Evolutionary conservation across 2,329 filamentous ascomycete genomes (phyloP).

Genomic region (Cladosporium halotolerans): DNA sequence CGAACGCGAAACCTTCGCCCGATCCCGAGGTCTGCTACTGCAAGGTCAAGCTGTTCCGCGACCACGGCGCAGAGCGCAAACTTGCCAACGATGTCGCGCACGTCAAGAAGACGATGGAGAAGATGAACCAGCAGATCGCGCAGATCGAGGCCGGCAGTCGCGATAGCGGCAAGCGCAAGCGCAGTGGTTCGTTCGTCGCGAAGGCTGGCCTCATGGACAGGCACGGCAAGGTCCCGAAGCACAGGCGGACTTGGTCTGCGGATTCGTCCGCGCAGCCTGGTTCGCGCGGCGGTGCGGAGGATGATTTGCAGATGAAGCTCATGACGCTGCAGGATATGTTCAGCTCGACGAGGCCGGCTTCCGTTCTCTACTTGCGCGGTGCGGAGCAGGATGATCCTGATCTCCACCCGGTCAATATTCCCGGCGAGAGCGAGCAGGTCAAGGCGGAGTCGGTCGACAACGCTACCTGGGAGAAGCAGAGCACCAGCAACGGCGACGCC

Average conservation of each 20-base stretch:
- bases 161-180: slow-evolving; percentile 56
- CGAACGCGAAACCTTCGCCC: slow-evolving; percentile 36
- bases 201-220: slow-evolving; percentile 44
- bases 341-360: slow-evolving; percentile 71
- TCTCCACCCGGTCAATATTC: slow-evolving; percentile 65
- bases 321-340: slow-evolving; percentile 82
- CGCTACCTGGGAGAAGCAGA: slow-evolving; percentile 45
- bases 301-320: slow-evolving; percentile 73
- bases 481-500: slow-evolving; percentile 51
- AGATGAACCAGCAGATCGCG: slow-evolving; percentile 85
- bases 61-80: slow-evolving; percentile 92
- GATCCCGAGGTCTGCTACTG: slow-evolving; percentile 74
- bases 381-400: slow-evolving; percentile 76
- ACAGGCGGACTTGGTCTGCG: slow-evolving; percentile 93
- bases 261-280: slow-evolving; percentile 56
- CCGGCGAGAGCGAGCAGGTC: slow-evolving; percentile 58
- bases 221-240: slow-evolving; percentile 78
- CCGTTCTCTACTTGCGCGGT: slow-evolving; percentile 69
- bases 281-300: slow-evolving; percentile 45
- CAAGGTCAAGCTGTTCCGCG: slow-evolving; percentile 94
- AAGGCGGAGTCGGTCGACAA: slow-evolving; percentile 43
- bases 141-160: slow-evolving; percentile 61
- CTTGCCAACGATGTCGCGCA: slow-evolving; percentile 90
- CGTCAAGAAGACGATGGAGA: slow-evolving; percentile 94
- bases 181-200: slow-evolving; percentile 43